Evolutionary conservation across 164 flowering plant species (phyloP).

Genomic region (Buxus sempervirens): DNA sequence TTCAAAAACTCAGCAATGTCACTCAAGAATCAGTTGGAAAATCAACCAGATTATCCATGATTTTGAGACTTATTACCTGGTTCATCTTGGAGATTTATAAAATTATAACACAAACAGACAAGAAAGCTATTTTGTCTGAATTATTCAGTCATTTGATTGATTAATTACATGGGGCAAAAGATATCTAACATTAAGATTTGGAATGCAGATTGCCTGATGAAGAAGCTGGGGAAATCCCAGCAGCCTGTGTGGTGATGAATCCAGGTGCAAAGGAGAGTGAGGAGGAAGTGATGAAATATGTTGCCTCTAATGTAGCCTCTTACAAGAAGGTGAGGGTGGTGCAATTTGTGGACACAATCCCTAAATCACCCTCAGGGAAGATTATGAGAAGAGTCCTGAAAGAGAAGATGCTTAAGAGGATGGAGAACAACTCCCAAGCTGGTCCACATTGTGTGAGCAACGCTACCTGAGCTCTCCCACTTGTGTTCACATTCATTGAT

Average conservation of each 20-base stretch:
- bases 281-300: constrained; percentile 65
- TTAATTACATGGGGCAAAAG: no score
- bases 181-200: no score
- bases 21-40: no score
- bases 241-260: constrained; percentile 79
- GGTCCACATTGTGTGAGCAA: background rate
- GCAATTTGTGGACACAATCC: constrained; percentile 74
- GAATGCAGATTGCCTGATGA: constrained; percentile 70
- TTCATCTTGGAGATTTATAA: no score
- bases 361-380: constrained; percentile 93
- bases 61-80: no score
- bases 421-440: constrained; percentile 2
- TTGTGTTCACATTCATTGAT: no score
- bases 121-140: no score
- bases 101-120: no score
- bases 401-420: constrained; percentile 38
- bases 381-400: constrained; percentile 79
- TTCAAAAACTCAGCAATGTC: no score
- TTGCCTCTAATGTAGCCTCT: constrained; percentile 76
- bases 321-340: constrained; percentile 77
- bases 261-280: constrained; percentile 59
- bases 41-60: no score
- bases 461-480: no score
- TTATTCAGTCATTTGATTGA: no score
- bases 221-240: constrained; percentile 98